Percentiles rank a stretch among this genome's conserved stretches.
Evolutionary conservation across 1,284 basidiomycete genomes (phyloP).

Genomic region (Volvariella volvacea): DNA sequence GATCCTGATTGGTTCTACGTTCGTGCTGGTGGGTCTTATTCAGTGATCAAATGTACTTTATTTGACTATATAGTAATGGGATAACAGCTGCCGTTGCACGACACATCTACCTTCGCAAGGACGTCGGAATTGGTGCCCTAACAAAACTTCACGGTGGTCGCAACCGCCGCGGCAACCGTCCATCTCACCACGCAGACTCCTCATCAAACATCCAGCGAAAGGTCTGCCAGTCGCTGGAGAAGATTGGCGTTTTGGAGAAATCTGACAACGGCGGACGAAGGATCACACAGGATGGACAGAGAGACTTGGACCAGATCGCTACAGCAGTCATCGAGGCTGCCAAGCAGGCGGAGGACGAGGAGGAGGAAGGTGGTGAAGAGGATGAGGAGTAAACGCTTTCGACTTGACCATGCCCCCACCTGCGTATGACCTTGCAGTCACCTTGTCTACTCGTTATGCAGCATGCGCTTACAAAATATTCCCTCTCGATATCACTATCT

Average conservation of each 20-base stretch:
- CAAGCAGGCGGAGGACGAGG: constrained; percentile 83
- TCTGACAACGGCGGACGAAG: constrained; percentile 91
- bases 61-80: not conserved
- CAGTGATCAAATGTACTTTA: not conserved
- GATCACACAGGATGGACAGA: constrained; percentile 95
- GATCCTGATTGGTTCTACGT: constrained; percentile 99
- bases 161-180: constrained; percentile 91
- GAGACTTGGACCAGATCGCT: constrained; percentile 98
- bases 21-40: constrained; percentile 73
- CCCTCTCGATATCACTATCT: not conserved
- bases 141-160: constrained; percentile 96
- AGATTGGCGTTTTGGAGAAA: constrained; percentile 97
- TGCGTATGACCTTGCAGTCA: constrained; percentile 31
- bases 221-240: constrained; percentile 95
- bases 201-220: constrained; percentile 88
- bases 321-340: constrained; percentile 90
- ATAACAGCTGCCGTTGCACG: constrained; percentile 87
- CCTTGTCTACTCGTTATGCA: constrained; percentile 32
- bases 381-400: constrained; percentile 36
- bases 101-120: constrained; percentile 99
- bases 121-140: constrained; percentile 94
- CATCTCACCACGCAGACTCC: constrained; percentile 88
- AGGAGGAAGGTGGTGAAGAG: constrained; percentile 75
- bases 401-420: constrained; percentile 8
- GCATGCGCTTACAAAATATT: constrained; percentile 33